phyloP scores from a whole-genome alignment of 176 grass and related monocot genomes.

The Otatea glauca region DNA sequence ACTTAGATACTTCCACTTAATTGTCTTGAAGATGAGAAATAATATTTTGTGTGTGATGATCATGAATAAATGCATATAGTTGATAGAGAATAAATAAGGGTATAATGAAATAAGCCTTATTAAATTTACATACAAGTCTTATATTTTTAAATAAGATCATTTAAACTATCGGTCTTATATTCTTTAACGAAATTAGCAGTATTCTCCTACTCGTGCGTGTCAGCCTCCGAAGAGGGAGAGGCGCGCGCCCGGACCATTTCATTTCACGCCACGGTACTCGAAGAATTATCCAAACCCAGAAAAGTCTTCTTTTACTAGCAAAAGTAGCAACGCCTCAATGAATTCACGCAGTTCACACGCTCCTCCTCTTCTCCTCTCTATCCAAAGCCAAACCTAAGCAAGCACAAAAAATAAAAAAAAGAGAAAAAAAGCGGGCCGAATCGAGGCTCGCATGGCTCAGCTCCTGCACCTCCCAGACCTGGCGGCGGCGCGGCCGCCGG shows the following conservation, averaged over 20 bases:
- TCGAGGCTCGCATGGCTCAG: constrained; percentile 50
- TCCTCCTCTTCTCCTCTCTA: neutral
- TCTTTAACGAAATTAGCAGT: too few relatives aligned
- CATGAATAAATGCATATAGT: too few relatives aligned
- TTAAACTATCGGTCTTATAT: too few relatives aligned
- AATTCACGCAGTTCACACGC: constrained; percentile 47
- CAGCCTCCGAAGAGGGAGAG: neutral
- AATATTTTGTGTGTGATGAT: too few relatives aligned
- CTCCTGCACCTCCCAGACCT: constrained; percentile 67
- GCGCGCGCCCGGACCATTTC: neutral
- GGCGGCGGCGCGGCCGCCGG: constrained; percentile 41
- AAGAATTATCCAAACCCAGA: constrained; percentile 33
- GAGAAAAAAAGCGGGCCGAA: neutral
- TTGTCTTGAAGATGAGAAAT: too few relatives aligned
- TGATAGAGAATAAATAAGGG: too few relatives aligned
- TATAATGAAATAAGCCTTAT: too few relatives aligned
- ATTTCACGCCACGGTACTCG: constrained; percentile 4
- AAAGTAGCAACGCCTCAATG: neutral
- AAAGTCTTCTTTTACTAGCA: neutral
- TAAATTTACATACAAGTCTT: too few relatives aligned
- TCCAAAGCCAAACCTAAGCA: neutral
- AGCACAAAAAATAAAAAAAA: too few relatives aligned
- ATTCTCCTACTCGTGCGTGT: neutral
- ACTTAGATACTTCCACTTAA: too few relatives aligned
- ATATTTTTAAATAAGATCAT: too few relatives aligned